These are phyloP conservation scores for Aspergillus pseudoviridinutans DNA, from an alignment of 2,329 filamentous ascomycete genomes.

Conservation along the genomic window DNA sequence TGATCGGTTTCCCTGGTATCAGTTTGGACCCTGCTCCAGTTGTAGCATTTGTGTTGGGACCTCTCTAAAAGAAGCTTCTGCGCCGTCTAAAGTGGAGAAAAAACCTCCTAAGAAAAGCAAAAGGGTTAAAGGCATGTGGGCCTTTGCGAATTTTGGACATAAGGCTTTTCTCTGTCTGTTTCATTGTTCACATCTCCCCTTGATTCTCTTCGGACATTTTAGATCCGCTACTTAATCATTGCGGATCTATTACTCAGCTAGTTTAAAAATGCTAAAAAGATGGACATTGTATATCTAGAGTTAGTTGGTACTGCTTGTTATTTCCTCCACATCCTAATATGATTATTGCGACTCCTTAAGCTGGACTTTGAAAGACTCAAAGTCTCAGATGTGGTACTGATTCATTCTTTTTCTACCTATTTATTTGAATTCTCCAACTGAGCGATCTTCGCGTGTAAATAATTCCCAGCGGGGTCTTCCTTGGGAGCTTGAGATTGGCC, in stretches of 20 bases:
- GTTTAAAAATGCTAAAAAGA: not conserved
- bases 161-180: too few relatives aligned
- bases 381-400: not conserved
- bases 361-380: not conserved
- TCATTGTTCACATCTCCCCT: constrained; percentile 23
- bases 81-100: too few relatives aligned
- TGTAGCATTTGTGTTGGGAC: too few relatives aligned
- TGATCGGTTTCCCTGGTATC: too few relatives aligned
- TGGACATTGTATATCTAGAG: not conserved
- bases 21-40: too few relatives aligned
- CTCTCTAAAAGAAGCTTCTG: too few relatives aligned
- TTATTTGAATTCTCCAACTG: not conserved
- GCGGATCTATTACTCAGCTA: not conserved
- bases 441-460: not conserved
- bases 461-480: not conserved
- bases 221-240: not conserved
- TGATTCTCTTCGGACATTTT: not conserved
- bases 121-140: too few relatives aligned
- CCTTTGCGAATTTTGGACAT: too few relatives aligned
- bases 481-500: not conserved
- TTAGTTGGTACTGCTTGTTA: not conserved
- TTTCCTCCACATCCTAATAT: not conserved
- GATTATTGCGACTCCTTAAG: not conserved
- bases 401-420: not conserved
- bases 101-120: too few relatives aligned